Evolutionary conservation across 495 filamentous ascomycete genomes (phyloP).

Genomic region (Penicillium alfredii): DNA sequence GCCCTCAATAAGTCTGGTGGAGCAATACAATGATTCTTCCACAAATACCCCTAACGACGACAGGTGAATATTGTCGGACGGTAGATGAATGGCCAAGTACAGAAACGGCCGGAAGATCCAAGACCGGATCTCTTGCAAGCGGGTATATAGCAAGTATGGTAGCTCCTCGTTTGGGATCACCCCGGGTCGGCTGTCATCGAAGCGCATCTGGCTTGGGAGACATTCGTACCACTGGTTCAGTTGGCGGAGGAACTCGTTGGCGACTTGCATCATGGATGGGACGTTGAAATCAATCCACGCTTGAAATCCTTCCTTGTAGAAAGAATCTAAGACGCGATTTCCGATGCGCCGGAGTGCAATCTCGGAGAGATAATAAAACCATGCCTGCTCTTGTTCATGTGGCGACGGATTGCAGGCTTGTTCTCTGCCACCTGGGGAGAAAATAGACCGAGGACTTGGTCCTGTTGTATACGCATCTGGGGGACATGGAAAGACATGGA

Average conservation of each 20-base stretch:
- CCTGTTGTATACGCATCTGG: conserved; percentile 1
- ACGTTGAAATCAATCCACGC: background rate
- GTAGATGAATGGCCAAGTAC: background rate
- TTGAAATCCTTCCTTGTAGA: conserved; percentile 1
- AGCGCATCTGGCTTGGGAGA: background rate
- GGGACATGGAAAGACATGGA: conserved; percentile 23
- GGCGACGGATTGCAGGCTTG: too few relatives aligned
- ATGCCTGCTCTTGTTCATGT: too few relatives aligned
- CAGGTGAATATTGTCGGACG: background rate
- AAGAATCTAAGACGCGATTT: conserved; percentile 10
- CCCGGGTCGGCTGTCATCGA: too few relatives aligned
- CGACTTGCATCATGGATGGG: background rate
- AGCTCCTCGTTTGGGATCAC: background rate
- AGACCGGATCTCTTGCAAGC: background rate
- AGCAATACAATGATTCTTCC: background rate
- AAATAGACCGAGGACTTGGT: conserved; percentile 3
- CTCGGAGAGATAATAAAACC: conserved; percentile 34
- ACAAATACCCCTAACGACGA: background rate
- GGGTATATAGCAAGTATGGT: background rate
- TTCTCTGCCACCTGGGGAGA: conserved; percentile 6
- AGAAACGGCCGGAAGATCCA: background rate
- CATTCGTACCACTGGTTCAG: background rate
- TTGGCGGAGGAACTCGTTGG: background rate
- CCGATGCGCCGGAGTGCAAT: conserved; percentile 24
- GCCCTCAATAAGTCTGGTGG: background rate